These are phyloP conservation scores for Solanum pimpinellifolium DNA, from an alignment of 257 asterid genomes.

Conservation along the genomic window DNA sequence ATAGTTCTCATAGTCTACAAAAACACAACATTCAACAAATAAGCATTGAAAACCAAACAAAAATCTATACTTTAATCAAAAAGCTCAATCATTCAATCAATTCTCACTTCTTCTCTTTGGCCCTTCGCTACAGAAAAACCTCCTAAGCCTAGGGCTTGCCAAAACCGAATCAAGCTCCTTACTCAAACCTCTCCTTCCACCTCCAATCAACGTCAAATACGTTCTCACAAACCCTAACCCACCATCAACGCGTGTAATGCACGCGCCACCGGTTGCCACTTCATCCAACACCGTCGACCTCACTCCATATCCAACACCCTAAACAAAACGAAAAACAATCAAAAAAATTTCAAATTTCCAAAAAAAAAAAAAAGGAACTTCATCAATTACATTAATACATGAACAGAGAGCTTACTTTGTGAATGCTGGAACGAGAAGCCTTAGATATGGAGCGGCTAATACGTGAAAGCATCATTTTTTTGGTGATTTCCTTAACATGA, in stretches of 20 bases:
- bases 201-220: conserved; percentile 42
- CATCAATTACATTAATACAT: background rate
- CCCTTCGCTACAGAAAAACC: conserved; percentile 46
- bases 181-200: conserved; percentile 20
- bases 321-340: background rate
- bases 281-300: conserved; percentile 22
- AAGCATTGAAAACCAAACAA: background rate
- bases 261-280: conserved; percentile 10
- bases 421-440: conserved; percentile 24
- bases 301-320: conserved; percentile 20
- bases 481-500: conserved; percentile 13
- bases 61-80: background rate
- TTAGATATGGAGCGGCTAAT: conserved; percentile 35
- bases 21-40: conserved; percentile 4
- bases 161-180: conserved; percentile 18
- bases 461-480: conserved; percentile 41
- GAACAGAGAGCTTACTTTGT: conserved; percentile 17
- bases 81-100: background rate
- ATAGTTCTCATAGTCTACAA: conserved; percentile 55
- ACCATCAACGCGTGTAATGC: conserved; percentile 11
- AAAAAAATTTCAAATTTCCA: background rate
- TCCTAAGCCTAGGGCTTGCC: conserved; percentile 28
- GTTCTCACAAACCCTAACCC: conserved; percentile 36
- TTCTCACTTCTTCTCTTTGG: conserved; percentile 52
- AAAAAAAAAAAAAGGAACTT: background rate